Evolutionary conservation across 2,329 filamentous ascomycete genomes (phyloP).

Genomic region (Aureobasidium sp.): DNA sequence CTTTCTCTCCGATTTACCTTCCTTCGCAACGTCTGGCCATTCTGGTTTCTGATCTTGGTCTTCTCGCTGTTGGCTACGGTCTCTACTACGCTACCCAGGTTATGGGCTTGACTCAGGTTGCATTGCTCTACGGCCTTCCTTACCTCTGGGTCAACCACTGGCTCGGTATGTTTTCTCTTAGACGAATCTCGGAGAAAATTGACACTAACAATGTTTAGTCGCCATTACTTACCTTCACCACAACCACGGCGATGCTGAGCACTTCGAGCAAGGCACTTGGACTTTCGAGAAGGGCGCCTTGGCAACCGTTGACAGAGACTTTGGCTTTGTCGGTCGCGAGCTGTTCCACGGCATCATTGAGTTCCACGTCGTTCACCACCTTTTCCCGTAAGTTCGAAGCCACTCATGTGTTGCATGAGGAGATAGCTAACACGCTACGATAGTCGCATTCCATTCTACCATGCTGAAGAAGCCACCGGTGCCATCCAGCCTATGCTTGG

Average conservation of each 20-base stretch:
- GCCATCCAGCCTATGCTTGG: constrained; percentile 53
- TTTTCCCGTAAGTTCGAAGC: constrained; percentile 42
- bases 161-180: constrained; percentile 47
- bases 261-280: constrained; percentile 55
- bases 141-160: constrained; percentile 67
- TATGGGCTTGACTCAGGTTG: constrained; percentile 51
- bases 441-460: constrained; percentile 50
- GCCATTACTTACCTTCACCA: constrained; percentile 72
- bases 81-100: constrained; percentile 48
- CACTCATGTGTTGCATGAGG: not conserved
- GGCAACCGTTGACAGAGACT: constrained; percentile 57
- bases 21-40: constrained; percentile 48
- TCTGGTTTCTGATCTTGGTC: constrained; percentile 53
- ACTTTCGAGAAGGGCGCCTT: constrained; percentile 56
- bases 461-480: constrained; percentile 52
- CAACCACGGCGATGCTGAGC: constrained; percentile 52
- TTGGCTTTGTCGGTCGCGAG: constrained; percentile 58
- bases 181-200: not conserved
- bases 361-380: constrained; percentile 55
- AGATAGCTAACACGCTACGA: constrained; percentile 6
- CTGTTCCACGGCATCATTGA: constrained; percentile 62
- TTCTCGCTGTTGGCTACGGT: constrained; percentile 44
- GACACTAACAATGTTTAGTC: constrained; percentile 37
- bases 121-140: constrained; percentile 55
- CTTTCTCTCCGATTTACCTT: constrained; percentile 26